Evolutionary conservation across 2,329 filamentous ascomycete species (phyloP).

Genomic region (Seiridium cupressi): DNA sequence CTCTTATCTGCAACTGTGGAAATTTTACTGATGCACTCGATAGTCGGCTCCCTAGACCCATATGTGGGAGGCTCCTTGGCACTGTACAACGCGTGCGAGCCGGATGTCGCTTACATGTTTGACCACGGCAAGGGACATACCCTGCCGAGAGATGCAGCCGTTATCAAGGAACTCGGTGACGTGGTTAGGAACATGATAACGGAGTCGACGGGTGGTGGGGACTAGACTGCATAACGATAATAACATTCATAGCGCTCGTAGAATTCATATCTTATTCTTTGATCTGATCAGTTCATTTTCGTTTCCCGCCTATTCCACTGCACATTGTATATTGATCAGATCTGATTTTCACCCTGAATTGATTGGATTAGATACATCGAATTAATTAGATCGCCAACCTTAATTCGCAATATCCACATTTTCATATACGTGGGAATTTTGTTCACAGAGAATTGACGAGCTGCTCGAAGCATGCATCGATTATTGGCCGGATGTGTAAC

Average conservation of each 20-base stretch:
- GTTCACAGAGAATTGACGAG: too few species aligned
- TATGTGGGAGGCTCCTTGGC: constrained; percentile 61
- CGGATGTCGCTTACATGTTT: constrained; percentile 58
- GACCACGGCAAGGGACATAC: constrained; percentile 66
- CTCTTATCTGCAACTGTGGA: background rate
- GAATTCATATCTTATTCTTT: too few species aligned
- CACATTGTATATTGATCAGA: background rate
- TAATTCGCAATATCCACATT: background rate
- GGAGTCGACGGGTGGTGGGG: constrained; percentile 14
- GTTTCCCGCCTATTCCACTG: background rate
- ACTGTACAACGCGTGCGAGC: constrained; percentile 60
- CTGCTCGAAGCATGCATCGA: too few species aligned
- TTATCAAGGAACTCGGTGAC: constrained; percentile 45
- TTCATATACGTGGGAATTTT: background rate
- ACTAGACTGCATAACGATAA: background rate
- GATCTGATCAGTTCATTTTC: too few species aligned
- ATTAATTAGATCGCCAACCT: background rate
- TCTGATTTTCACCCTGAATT: background rate
- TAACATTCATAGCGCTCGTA: too few species aligned
- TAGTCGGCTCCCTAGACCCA: constrained; percentile 56
- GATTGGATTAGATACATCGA: background rate
- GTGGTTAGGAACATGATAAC: constrained; percentile 35
- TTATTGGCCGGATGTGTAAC: too few species aligned
- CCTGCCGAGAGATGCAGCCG: constrained; percentile 51
- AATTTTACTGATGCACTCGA: constrained; percentile 15